Evolutionary conservation across 345 rosid genomes (phyloP).

Genomic region (Rhodamnia argentea): DNA sequence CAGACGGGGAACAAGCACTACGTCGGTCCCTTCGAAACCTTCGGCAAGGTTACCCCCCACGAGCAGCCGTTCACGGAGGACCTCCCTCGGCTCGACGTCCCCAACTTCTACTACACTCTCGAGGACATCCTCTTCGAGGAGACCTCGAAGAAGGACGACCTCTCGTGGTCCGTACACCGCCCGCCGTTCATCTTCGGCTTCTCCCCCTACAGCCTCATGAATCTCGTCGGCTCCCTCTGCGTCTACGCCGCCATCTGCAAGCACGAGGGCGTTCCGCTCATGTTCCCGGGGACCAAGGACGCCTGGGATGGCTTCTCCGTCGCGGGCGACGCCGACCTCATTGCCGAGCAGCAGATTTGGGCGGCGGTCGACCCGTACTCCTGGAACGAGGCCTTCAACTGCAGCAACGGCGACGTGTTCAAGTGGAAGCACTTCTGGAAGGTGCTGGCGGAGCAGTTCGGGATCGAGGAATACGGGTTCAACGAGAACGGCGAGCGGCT

Average conservation of each 20-base stretch:
- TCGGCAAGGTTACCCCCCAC: constrained; percentile 13
- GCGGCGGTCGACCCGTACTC: constrained; percentile 63
- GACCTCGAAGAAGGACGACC: constrained; percentile 32
- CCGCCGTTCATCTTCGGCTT: constrained; percentile 60
- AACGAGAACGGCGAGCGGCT: constrained; percentile 34
- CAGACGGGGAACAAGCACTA: constrained; percentile 79
- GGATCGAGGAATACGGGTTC: constrained; percentile 62
- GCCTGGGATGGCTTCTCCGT: constrained; percentile 50
- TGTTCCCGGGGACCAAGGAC: constrained; percentile 52
- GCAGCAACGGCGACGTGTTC: constrained; percentile 61
- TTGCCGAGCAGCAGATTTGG: constrained; percentile 91
- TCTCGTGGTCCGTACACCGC: constrained; percentile 72
- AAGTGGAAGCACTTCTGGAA: constrained; percentile 87
- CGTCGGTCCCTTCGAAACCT: constrained; percentile 29
- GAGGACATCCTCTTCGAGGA: constrained; percentile 72
- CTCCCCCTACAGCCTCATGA: constrained; percentile 76
- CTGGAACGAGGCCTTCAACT: constrained; percentile 61
- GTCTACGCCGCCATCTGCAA: constrained; percentile 81
- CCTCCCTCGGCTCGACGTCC: constrained; percentile 44
- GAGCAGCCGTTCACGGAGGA: constrained; percentile 83
- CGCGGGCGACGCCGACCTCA: constrained; percentile 61
- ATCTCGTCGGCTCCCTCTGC: constrained; percentile 48
- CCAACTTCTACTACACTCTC: constrained; percentile 49
- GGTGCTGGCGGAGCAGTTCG: constrained; percentile 66
- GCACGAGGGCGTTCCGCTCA: constrained; percentile 45